phyloP scores from a whole-genome alignment of 768 basidiomycete species.

The Xanthoconium stramineum region DNA sequence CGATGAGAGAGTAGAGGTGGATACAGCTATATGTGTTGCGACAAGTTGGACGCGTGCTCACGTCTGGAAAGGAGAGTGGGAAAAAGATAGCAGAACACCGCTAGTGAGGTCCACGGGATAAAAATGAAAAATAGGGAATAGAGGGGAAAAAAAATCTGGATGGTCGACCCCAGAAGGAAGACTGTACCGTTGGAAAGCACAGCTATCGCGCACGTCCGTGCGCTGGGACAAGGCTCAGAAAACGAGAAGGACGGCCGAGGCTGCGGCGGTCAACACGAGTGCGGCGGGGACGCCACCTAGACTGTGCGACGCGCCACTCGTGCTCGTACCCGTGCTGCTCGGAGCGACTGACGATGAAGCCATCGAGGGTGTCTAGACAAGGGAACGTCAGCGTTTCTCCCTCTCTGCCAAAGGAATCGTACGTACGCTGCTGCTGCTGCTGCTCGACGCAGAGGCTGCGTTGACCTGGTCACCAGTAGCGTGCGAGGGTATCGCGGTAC shows the following conservation, averaged over 20 bases:
- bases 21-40: neutral
- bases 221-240: neutral
- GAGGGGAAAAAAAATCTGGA: neutral
- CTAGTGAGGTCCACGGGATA: no score
- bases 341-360: neutral
- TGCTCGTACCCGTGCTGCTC: neutral
- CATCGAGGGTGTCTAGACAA: neutral
- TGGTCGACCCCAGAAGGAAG: no score
- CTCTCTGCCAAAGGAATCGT: neutral
- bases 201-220: neutral
- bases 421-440: neutral
- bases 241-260: neutral
- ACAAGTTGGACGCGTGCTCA: neutral
- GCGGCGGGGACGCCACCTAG: conserved; percentile 3
- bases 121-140: neutral
- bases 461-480: no score
- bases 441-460: no score
- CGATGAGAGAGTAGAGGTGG: neutral
- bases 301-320: conserved; percentile 9
- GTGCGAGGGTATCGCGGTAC: no score
- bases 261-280: conserved; percentile 3
- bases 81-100: neutral
- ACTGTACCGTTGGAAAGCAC: neutral
- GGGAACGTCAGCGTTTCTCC: neutral
- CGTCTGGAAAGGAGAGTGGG: neutral